These are phyloP conservation scores for Ganoderma multipileum DNA, from an alignment of 1,284 basidiomycete genomes.

Conservation along the genomic window DNA sequence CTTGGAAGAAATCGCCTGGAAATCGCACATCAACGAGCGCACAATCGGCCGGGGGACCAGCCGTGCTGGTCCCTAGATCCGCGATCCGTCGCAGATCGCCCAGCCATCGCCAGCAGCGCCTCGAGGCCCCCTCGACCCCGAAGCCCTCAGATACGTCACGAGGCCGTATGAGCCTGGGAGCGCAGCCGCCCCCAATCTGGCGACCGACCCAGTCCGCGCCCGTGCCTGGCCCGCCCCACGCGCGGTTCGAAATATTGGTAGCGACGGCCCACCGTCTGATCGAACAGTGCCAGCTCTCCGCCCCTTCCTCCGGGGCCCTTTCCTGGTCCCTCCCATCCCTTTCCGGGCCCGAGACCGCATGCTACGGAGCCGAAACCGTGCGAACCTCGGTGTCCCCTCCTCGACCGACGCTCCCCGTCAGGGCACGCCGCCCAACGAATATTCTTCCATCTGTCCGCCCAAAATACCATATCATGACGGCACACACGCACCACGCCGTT, in stretches of 20 bases:
- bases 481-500: not conserved
- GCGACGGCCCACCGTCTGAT: not conserved
- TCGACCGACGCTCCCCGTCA: not conserved
- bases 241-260: not conserved
- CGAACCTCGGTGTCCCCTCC: constrained; percentile 4
- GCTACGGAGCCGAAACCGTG: constrained; percentile 30
- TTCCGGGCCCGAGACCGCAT: constrained; percentile 28
- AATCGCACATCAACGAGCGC: not conserved
- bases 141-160: constrained; percentile 32
- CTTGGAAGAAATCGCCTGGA: too few species aligned
- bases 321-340: constrained; percentile 3
- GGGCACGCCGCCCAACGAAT: not conserved
- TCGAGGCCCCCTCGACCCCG: constrained; percentile 21
- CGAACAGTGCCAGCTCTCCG: not conserved
- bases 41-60: constrained; percentile 1
- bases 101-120: constrained; percentile 13
- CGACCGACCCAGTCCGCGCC: not conserved
- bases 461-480: not conserved
- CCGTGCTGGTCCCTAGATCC: constrained; percentile 15
- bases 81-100: constrained; percentile 32
- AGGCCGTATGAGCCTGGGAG: constrained; percentile 29
- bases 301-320: not conserved
- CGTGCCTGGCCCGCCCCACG: constrained; percentile 8
- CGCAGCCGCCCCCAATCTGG: constrained; percentile 3
- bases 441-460: not conserved